phyloP scores from a whole-genome alignment of 306 rosid genomes.

The Oxytropis ochrocephala region DNA sequence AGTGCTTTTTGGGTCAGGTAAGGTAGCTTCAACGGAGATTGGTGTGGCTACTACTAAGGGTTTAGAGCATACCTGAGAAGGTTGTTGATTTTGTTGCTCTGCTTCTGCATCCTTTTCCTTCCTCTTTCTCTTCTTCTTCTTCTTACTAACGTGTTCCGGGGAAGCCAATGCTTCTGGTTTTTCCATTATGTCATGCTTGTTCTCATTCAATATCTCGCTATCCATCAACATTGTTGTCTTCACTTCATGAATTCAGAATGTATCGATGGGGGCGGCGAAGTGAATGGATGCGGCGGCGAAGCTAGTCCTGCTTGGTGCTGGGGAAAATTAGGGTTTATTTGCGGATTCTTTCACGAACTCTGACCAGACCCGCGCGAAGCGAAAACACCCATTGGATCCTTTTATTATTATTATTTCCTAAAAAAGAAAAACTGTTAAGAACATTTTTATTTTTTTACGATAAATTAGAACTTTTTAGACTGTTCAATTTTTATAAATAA shows the following conservation, averaged over 20 bases:
- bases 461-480: no score
- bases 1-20: constrained; percentile 39
- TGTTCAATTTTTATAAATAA: no score
- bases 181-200: constrained; percentile 8
- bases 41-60: neutral
- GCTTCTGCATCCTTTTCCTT: neutral
- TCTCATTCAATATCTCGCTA: neutral
- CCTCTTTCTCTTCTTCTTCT: neutral
- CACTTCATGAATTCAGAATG: neutral
- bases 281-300: neutral
- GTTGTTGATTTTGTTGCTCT: neutral
- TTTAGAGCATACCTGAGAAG: neutral
- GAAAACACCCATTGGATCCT: no score
- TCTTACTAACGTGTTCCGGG: neutral
- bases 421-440: no score
- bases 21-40: neutral
- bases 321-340: neutral
- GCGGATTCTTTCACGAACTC: neutral
- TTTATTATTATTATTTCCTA: no score
- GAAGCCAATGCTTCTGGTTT: constrained; percentile 33
- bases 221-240: constrained; percentile 25
- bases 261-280: neutral
- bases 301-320: neutral
- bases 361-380: no score
- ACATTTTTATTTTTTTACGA: no score